Conservation (phyloP, 2,329 filamentous ascomycete species). For the Talaromyces atroroseus region DNA sequence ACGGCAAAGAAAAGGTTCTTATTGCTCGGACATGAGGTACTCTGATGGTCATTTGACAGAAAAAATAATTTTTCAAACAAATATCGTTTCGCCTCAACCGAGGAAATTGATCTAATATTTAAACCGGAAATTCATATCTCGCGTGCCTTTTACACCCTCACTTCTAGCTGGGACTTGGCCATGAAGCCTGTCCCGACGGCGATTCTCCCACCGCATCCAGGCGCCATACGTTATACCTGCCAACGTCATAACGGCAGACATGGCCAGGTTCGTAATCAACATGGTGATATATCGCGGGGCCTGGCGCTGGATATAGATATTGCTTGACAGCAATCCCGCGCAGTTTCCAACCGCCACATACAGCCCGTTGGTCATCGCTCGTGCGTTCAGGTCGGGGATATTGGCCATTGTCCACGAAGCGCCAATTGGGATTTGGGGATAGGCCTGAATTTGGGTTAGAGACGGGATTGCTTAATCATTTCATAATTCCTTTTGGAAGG, state of each 20-base stretch:
- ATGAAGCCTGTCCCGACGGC: not conserved
- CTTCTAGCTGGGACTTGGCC: not conserved
- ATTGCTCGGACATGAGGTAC: not conserved
- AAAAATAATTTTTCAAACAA: not conserved
- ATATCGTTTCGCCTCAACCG: not conserved
- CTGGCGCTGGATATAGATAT: slow-evolving; percentile 58
- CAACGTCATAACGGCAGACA: not conserved
- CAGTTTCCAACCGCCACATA: slow-evolving; percentile 66
- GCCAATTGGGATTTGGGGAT: slow-evolving; percentile 60
- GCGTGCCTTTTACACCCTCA: not conserved
- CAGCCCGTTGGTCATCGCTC: slow-evolving; percentile 61
- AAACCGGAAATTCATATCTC: not conserved
- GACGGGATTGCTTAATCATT: slow-evolving; percentile 36
- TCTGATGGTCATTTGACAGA: not conserved
- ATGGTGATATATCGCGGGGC: slow-evolving; percentile 59
- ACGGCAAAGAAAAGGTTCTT: too few species aligned
- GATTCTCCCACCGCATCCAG: not conserved
- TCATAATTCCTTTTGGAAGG: too few species aligned
- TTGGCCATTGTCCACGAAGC: slow-evolving; percentile 71
- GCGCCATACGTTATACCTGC: not conserved
- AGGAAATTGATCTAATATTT: not conserved
- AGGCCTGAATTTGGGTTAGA: slow-evolving; percentile 36
- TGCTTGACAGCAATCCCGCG: slow-evolving; percentile 62
- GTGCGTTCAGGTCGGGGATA: slow-evolving; percentile 64
- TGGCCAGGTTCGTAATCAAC: slow-evolving; percentile 47